A percentile compares a stretch with the other conserved stretches of the same genome.
These are phyloP conservation scores for Rhodamnia rubescens DNA, from an alignment of 345 rosid genomes.

Conservation along the genomic window DNA sequence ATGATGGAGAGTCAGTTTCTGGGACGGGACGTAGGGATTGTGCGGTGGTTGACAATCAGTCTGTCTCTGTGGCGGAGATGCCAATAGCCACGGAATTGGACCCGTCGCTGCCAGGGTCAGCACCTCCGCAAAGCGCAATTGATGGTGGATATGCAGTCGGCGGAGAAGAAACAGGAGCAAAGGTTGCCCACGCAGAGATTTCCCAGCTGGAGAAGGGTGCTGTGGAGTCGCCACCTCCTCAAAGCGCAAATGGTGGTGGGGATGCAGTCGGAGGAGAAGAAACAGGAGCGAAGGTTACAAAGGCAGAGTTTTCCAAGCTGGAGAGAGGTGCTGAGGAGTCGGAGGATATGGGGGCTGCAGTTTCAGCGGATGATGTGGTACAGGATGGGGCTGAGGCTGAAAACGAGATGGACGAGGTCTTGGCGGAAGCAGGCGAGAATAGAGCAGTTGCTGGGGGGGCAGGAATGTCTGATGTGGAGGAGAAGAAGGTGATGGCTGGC, in stretches of 20 bases:
- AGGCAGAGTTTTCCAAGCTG: background rate
- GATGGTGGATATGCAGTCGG: conserved; percentile 1
- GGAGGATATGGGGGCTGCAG: background rate
- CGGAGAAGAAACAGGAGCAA: background rate
- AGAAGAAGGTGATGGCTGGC: conserved; percentile 3
- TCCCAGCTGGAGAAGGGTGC: background rate
- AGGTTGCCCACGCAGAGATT: background rate
- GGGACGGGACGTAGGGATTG: background rate
- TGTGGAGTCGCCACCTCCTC: background rate
- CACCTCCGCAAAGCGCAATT: background rate
- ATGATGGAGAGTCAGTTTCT: background rate
- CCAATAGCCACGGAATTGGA: background rate
- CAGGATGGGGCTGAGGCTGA: background rate
- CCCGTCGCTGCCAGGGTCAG: background rate
- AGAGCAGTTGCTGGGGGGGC: conserved; percentile 3
- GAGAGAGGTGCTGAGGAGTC: background rate
- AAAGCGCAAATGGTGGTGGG: background rate
- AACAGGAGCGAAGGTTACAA: background rate
- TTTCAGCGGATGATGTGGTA: background rate
- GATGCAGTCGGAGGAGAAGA: background rate
- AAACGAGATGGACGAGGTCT: background rate
- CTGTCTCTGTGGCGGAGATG: background rate
- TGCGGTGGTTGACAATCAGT: background rate
- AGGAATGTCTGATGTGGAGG: conserved; percentile 1
- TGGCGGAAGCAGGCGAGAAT: conserved; percentile 7